Evolutionary conservation across 768 basidiomycete genomes (phyloP).

Genomic region (Serendipita sp.): DNA sequence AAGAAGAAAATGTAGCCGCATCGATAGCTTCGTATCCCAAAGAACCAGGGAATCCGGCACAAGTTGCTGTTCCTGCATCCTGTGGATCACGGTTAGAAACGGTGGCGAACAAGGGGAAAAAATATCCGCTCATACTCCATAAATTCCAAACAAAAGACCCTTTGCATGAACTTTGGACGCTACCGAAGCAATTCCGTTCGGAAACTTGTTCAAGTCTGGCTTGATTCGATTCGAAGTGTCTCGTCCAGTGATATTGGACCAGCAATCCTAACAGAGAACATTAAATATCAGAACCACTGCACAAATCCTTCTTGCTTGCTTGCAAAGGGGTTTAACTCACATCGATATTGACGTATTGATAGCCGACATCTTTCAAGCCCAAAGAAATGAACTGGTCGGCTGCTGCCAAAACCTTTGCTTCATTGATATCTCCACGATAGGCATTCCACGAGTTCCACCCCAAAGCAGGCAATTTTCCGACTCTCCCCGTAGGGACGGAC

Average conservation of each 20-base stretch:
- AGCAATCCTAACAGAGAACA: constrained; percentile 28
- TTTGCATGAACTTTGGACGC: constrained; percentile 31
- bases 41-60: constrained; percentile 42
- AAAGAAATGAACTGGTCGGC: constrained; percentile 32
- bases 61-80: constrained; percentile 40
- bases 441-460: constrained; percentile 45
- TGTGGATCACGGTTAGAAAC: constrained; percentile 12
- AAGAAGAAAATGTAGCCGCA: constrained; percentile 35
- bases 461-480: constrained; percentile 32
- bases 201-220: constrained; percentile 39
- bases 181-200: constrained; percentile 32
- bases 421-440: constrained; percentile 30
- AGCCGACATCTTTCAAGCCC: constrained; percentile 33
- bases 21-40: constrained; percentile 34
- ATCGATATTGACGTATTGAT: constrained; percentile 30
- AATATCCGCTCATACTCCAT: constrained; percentile 28
- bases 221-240: constrained; percentile 29
- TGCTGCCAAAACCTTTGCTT: constrained; percentile 29
- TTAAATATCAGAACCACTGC: not conserved
- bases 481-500: constrained; percentile 23
- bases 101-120: too few relatives aligned
- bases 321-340: not conserved
- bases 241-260: constrained; percentile 26
- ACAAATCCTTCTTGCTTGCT: not conserved
- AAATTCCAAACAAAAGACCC: constrained; percentile 37